A percentile compares a stretch with the other conserved stretches of the same genome.
phyloP scores from a whole-genome alignment of 176 grass and related monocot species.

The Neostapfia colusana region DNA sequence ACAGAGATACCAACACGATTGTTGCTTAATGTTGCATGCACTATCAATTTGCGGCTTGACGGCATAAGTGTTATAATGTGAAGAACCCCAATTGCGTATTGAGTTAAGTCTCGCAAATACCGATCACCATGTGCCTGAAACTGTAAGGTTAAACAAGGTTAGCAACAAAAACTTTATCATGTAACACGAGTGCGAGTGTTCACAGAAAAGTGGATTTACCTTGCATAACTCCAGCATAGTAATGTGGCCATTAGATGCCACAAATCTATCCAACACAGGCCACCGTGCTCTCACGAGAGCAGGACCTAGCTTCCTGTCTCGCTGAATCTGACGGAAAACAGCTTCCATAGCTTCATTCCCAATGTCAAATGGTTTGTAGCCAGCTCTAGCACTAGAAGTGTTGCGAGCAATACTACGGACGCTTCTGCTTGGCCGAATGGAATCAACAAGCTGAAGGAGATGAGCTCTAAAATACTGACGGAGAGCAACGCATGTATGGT shows the following conservation, averaged over 20 bases:
- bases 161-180: constrained; percentile 13
- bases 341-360: constrained; percentile 92
- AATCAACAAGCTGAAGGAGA: constrained; percentile 88
- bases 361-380: constrained; percentile 91
- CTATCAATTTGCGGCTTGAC: constrained; percentile 75
- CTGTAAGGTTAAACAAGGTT: constrained; percentile 26
- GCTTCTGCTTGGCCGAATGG: constrained; percentile 85
- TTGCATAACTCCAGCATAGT: constrained; percentile 89
- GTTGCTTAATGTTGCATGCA: constrained; percentile 85
- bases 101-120: constrained; percentile 88
- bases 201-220: constrained; percentile 49
- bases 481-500: constrained; percentile 92
- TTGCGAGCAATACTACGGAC: constrained; percentile 71
- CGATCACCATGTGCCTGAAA: constrained; percentile 79
- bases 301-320: constrained; percentile 88
- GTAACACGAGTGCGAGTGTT: neutral
- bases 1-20: constrained; percentile 80
- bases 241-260: constrained; percentile 86
- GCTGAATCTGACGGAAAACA: constrained; percentile 91
- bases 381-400: constrained; percentile 77
- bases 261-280: constrained; percentile 78
- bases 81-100: constrained; percentile 95
- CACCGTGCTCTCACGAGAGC: constrained; percentile 83
- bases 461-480: constrained; percentile 94
- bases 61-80: constrained; percentile 91